A percentile compares a stretch with the other conserved stretches of the same genome.
phyloP scores from a whole-genome alignment of 176 grass and related monocot genomes.

The Ensete glaucum region DNA sequence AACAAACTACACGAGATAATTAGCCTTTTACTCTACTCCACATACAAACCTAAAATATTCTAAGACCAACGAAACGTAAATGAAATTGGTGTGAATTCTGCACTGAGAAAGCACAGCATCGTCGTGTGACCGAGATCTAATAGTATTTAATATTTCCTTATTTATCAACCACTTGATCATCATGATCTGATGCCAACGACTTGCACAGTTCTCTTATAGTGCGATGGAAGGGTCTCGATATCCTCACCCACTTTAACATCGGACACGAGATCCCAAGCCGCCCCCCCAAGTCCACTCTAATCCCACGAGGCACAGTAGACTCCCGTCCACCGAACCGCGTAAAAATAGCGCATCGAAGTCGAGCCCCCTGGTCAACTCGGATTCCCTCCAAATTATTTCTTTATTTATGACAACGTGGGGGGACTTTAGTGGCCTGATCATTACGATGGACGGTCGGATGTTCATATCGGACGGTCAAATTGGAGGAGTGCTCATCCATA shows the following conservation, averaged over 20 bases:
- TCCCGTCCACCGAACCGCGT: neutral
- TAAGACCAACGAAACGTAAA: too few relatives aligned
- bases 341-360: neutral
- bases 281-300: neutral
- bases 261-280: neutral
- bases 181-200: too few relatives aligned
- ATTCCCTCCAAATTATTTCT: neutral
- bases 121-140: too few relatives aligned
- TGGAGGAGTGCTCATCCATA: neutral
- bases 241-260: neutral
- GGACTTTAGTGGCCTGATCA: too few relatives aligned
- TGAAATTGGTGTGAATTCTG: too few relatives aligned
- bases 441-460: neutral
- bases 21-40: too few relatives aligned
- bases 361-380: neutral
- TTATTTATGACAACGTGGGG: neutral
- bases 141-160: too few relatives aligned
- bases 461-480: neutral
- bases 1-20: too few relatives aligned
- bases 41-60: too few relatives aligned
- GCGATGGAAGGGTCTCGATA: neutral
- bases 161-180: too few relatives aligned
- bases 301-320: neutral
- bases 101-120: too few relatives aligned
- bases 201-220: too few relatives aligned